phyloP scores from a whole-genome alignment of 2,329 filamentous ascomycete genomes.

The Penicillium sp. region DNA sequence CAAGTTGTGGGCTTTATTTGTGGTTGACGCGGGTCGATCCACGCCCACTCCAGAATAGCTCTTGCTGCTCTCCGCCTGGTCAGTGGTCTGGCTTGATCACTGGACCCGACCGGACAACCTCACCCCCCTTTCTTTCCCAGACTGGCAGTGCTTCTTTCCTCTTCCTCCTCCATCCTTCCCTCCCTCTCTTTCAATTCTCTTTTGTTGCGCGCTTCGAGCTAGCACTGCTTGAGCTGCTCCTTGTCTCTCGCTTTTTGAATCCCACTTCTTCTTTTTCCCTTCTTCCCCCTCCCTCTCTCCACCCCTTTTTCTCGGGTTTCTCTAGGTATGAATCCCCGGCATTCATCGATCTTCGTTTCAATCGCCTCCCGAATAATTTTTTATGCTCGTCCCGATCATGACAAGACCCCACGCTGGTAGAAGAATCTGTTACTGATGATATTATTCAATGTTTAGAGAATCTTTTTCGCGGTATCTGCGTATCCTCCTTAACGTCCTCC shows the following conservation, averaged over 20 bases:
- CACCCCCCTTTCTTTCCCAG: conserved; percentile 40
- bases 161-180: conserved; percentile 20
- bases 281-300: conserved; percentile 7
- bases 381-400: conserved; percentile 11
- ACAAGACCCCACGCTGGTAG: conserved; percentile 15
- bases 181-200: conserved; percentile 34
- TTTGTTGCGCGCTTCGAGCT: conserved; percentile 24
- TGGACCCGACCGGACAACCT: conserved; percentile 23
- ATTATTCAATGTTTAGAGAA: conserved; percentile 33
- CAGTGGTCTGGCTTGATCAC: conserved; percentile 21
- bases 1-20: neutral
- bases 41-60: conserved; percentile 5
- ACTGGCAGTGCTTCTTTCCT: conserved; percentile 30
- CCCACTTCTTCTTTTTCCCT: conserved; percentile 7
- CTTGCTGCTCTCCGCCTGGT: neutral
- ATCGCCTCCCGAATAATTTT: conserved; percentile 14
- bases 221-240: conserved; percentile 21
- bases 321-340: conserved; percentile 26
- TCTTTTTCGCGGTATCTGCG: conserved; percentile 30
- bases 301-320: conserved; percentile 21
- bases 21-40: conserved; percentile 7
- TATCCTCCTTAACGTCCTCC: conserved; percentile 26
- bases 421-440: conserved; percentile 18
- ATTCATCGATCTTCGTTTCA: conserved; percentile 16
- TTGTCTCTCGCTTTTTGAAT: conserved; percentile 29